Base-by-base conservation (phyloP, 768 basidiomycete species). In the Mycena haematopus region DNA sequence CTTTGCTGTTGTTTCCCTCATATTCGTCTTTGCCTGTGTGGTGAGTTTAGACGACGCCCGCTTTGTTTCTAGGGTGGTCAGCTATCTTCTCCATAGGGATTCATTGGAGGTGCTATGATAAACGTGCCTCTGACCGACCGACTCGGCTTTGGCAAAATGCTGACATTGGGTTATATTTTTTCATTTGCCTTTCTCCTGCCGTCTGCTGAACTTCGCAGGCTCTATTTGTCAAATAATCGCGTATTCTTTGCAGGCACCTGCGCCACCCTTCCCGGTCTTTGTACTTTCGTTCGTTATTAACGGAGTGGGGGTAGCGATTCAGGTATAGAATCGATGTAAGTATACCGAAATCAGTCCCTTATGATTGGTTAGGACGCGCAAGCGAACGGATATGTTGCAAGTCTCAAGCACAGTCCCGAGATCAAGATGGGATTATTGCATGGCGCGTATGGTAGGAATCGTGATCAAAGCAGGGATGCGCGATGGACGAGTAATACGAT, bases 391-490 rank as follows among this genome's bases (percentile, higher is more conserved):
- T 91, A 83, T 62, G 84, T 92, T 14, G 89, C 87, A 3, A 80
- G 77, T 46, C 73, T 90, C 8, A 80, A 80, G 63, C 74, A 81
- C n/a, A 81, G 86, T 47, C 71, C 85, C 0, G 81, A 86, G 60
- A 71, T 76, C 0, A 91, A 91, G 71, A 90, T 93, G 87, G 85
- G 90, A 6, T 50, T 92, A 19, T 69, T 90, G 17, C 87, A 89
- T 66, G 87, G 87, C 9, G 78, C 82, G 2, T 91, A 90, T 67
- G 89, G 89, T 80, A 58, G 19, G 67, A n/a, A 50, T 50, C 17
- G 2, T 31, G 19, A n/a, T n/a, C n/a, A n/a, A n/a, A n/a, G n/a
- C n/a, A n/a, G n/a, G n/a, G 11, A 24, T 25, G 35, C 0, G 29
- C 1, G 8, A 22, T 13, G 3, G 31, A 29, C 13, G 5, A 47